Base-by-base conservation (phyloP, 2,329 filamentous ascomycete genomes). In the Scopulariopsis brevicaulis region DNA sequence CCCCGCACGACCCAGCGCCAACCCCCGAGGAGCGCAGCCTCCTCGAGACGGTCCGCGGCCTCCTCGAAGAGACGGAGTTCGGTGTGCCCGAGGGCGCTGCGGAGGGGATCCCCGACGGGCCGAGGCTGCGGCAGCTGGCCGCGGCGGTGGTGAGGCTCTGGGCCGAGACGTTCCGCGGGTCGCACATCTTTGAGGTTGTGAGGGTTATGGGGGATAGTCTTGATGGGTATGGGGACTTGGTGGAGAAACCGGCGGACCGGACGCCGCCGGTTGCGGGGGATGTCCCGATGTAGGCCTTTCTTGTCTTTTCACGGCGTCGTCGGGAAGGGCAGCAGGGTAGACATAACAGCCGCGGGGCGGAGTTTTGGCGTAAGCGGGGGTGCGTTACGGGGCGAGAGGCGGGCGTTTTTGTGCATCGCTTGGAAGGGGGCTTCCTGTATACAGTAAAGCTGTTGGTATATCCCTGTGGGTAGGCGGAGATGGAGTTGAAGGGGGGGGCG, bases 21-120 rank as follows among this genome's bases (percentile, higher is more conserved):
- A 76, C 78, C 0, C 66, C 68, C 0, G 81, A 84, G 22, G 81
- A 84, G 64, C 77, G 73, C 63, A 76, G 73, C 54, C 70, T 85
- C 3, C 70, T 84, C 34, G 77, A 81, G 55, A 82, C 77, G 65
- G 72, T 84, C 22, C 74, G 79, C 18, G 75, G 77, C 25, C 81
- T 84, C 74, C 70, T 85, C 12, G 79, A 83, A 62, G 82, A 85
- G 67, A 84, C 81, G 0, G 81, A 84, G 63, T 84, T 83, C 62
- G 80, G 81, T 7, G 79, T 83, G 4, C 79, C 81, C 51, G 81
- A 84, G 55, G 78, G 80, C 8, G n/a, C 54, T 14, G 46, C 70
- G 67, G 68, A 74, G 48, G 71, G 71, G 22, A 69, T 73, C 12
- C 77, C 72, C 57, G 79, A 83, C 61, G 71, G 74, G 46, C 70